phyloP scores from a whole-genome alignment of 176 grass and related monocot genomes.

The Hsuehochloa calcarea region DNA sequence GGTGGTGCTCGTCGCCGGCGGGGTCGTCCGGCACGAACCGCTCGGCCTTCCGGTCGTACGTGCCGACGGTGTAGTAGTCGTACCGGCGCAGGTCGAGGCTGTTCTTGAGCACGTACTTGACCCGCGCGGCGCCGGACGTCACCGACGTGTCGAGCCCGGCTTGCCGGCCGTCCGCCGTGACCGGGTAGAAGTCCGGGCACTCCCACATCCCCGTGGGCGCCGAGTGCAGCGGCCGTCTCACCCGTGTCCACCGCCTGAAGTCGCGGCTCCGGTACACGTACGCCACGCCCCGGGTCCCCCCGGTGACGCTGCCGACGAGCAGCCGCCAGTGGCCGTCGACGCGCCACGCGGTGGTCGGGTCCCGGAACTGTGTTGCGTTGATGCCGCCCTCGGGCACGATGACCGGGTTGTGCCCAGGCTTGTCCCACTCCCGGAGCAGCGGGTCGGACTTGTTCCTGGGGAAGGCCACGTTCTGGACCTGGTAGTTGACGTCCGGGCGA shows the following conservation, averaged over 20 bases:
- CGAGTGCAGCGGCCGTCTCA: constrained; percentile 60
- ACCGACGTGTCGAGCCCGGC: constrained; percentile 42
- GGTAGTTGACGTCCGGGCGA: constrained; percentile 26
- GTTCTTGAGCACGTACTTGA: constrained; percentile 77
- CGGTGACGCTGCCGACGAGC: constrained; percentile 42
- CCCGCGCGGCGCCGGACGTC: not conserved
- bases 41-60: constrained; percentile 40
- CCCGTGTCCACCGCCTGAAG: constrained; percentile 58
- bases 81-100: constrained; percentile 68
- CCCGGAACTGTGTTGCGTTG: constrained; percentile 65
- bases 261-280: constrained; percentile 71
- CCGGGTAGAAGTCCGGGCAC: constrained; percentile 83
- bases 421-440: constrained; percentile 61
- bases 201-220: constrained; percentile 80
- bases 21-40: constrained; percentile 60
- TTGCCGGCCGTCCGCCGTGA: constrained; percentile 6
- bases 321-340: constrained; percentile 51
- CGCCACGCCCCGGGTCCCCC: constrained; percentile 25
- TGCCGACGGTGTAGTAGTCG: constrained; percentile 81
- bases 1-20: constrained; percentile 36
- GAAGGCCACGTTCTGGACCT: constrained; percentile 73
- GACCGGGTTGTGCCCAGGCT: constrained; percentile 58
- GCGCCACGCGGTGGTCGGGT: constrained; percentile 73
- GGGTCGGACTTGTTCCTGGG: constrained; percentile 60
- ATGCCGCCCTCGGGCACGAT: constrained; percentile 44